phyloP scores from a whole-genome alignment of 106 monocot genomes.

The Dendrobium nobile region DNA sequence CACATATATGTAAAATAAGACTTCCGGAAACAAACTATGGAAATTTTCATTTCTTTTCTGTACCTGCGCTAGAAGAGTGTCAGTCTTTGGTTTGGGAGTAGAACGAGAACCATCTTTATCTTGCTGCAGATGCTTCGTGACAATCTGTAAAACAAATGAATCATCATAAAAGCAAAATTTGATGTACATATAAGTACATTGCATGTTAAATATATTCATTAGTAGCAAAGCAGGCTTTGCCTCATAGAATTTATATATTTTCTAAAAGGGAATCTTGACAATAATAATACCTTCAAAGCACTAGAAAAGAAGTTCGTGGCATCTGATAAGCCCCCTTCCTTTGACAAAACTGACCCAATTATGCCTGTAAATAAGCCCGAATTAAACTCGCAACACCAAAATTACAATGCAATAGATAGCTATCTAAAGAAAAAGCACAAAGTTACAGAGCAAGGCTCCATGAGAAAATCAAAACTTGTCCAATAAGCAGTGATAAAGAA shows the following conservation, averaged over 20 bases:
- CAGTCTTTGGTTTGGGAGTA: slow-evolving; percentile 28
- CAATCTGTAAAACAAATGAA: slow-evolving; percentile 20
- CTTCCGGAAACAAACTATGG: neutral
- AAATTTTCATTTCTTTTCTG: neutral
- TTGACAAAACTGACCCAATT: slow-evolving; percentile 35
- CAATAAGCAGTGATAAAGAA: neutral
- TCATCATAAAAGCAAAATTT: neutral
- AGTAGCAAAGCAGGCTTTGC: neutral
- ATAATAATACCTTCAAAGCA: slow-evolving; percentile 44
- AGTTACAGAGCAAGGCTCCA: neutral
- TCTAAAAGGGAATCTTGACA: neutral
- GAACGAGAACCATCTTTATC: slow-evolving; percentile 25
- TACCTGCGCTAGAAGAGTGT: slow-evolving; percentile 52
- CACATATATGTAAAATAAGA: neutral
- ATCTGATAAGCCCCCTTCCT: slow-evolving; percentile 33
- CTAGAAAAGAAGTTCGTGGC: slow-evolving; percentile 36
- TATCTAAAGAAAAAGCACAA: neutral
- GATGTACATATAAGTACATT: neutral
- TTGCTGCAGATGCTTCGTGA: slow-evolving; percentile 43
- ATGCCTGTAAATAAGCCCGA: slow-evolving; percentile 24
- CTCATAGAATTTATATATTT: neutral
- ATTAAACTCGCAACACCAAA: neutral
- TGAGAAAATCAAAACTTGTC: neutral
- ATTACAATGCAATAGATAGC: neutral
- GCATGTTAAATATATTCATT: neutral